Evolutionary conservation across 768 basidiomycete genomes (phyloP).

Genomic region (Xerocomellus dryophilus): DNA sequence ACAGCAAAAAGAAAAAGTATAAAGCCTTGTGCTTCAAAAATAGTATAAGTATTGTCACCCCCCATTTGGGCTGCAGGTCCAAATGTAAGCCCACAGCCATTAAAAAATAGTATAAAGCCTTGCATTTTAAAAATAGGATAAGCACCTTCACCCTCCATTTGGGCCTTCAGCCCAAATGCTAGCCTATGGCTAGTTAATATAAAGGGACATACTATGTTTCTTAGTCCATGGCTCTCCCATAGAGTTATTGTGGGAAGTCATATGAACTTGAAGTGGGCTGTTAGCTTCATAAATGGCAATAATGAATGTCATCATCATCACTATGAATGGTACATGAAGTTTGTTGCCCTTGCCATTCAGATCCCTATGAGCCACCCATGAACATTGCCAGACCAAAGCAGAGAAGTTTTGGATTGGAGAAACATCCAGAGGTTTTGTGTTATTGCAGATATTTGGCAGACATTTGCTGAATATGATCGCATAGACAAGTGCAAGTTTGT

Average conservation of each 20-base stretch:
- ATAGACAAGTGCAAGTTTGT: neutral
- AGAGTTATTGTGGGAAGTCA: neutral
- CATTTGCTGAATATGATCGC: neutral
- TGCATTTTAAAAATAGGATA: too few relatives aligned
- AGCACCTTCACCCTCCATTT: too few relatives aligned
- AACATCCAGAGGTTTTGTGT: neutral
- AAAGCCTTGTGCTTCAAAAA: too few relatives aligned
- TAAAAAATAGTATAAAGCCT: too few relatives aligned
- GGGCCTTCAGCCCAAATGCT: too few relatives aligned
- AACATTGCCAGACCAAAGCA: fast-evolving
- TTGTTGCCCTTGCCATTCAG: neutral
- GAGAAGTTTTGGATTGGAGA: neutral
- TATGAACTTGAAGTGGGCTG: neutral
- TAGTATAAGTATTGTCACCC: too few relatives aligned
- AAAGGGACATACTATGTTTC: neutral
- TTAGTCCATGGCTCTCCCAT: neutral
- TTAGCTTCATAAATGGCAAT: neutral
- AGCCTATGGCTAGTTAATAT: too few relatives aligned
- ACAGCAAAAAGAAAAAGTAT: too few relatives aligned
- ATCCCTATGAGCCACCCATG: neutral
- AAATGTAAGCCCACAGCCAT: too few relatives aligned
- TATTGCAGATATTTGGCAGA: neutral
- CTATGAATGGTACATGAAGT: neutral
- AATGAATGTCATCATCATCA: neutral
- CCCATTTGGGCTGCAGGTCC: too few relatives aligned